Conservation (phyloP, 441 rosid genomes). For the Gossypium davidsonii region DNA sequence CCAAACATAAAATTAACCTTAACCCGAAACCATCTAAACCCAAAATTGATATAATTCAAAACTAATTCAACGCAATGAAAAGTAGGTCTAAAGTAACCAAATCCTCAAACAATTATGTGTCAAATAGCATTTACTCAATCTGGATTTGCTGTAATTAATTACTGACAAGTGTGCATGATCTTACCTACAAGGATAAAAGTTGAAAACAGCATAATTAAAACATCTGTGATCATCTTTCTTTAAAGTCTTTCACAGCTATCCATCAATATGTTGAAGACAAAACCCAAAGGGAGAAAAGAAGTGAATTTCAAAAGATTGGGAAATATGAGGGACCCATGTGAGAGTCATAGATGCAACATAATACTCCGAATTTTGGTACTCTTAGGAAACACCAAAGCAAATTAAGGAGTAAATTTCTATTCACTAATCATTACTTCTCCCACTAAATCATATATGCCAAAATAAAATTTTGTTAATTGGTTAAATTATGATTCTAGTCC, state of each 20-base stretch:
- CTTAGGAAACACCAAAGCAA: constrained; percentile 29
- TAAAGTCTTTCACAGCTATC: background rate
- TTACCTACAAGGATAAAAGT: background rate
- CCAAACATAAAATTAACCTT: too few species aligned
- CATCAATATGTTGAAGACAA: background rate
- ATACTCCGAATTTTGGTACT: constrained; percentile 35
- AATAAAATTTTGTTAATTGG: background rate
- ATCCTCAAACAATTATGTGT: too few species aligned
- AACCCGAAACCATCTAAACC: too few species aligned
- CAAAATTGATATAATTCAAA: too few species aligned
- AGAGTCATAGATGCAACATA: constrained; percentile 43
- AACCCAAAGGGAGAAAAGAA: background rate
- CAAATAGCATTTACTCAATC: background rate
- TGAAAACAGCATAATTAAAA: background rate
- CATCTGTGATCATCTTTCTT: background rate
- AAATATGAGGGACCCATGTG: constrained; percentile 24
- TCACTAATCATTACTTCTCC: constrained; percentile 65
- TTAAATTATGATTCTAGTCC: too few species aligned
- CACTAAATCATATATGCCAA: constrained; percentile 27
- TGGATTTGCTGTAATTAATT: too few species aligned
- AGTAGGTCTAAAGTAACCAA: too few species aligned
- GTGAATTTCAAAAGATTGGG: background rate
- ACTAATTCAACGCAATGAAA: too few species aligned
- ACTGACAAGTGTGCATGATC: background rate
- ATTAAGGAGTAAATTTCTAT: constrained; percentile 31